phyloP scores from a whole-genome alignment of 2,329 filamentous ascomycete genomes.

The Fusarium incarnatum region DNA sequence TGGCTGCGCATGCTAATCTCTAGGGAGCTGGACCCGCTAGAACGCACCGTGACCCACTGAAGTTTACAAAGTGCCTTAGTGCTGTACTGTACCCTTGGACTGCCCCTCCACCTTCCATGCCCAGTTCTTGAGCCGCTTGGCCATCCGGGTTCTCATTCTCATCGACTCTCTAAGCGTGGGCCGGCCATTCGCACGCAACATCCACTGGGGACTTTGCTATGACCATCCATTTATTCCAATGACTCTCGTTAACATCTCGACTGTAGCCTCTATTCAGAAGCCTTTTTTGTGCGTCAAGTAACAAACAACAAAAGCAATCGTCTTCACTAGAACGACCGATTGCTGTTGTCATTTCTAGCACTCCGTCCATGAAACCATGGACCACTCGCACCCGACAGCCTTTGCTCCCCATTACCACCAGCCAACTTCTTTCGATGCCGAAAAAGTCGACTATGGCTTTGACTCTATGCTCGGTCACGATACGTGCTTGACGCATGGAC shows the following conservation, averaged over 20 bases:
- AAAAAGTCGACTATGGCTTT: conserved; percentile 50
- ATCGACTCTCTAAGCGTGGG: conserved; percentile 29
- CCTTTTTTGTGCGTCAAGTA: neutral
- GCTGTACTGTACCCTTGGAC: conserved; percentile 2
- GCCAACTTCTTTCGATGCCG: conserved; percentile 36
- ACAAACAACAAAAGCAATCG: conserved; percentile 22
- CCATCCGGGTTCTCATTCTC: conserved; percentile 49
- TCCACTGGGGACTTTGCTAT: conserved; percentile 32
- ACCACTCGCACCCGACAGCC: conserved; percentile 38
- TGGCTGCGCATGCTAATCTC: conserved; percentile 12
- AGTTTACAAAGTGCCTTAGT: conserved; percentile 32
- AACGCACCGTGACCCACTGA: conserved; percentile 18
- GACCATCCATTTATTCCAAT: conserved; percentile 19
- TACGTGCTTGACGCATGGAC: conserved; percentile 40
- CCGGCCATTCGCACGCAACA: conserved; percentile 30
- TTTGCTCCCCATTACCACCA: conserved; percentile 41
- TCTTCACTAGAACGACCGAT: conserved; percentile 6
- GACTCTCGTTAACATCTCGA: conserved; percentile 19
- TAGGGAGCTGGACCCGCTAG: conserved; percentile 17
- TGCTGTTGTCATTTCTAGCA: conserved; percentile 14
- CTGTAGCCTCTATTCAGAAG: conserved; percentile 2
- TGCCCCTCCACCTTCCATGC: conserved; percentile 38
- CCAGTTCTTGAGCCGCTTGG: conserved; percentile 34
- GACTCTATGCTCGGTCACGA: conserved; percentile 45
- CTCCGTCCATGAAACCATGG: conserved; percentile 30